Conservation (phyloP, 139 green algal genomes). For the Chlorella sp. region DNA sequence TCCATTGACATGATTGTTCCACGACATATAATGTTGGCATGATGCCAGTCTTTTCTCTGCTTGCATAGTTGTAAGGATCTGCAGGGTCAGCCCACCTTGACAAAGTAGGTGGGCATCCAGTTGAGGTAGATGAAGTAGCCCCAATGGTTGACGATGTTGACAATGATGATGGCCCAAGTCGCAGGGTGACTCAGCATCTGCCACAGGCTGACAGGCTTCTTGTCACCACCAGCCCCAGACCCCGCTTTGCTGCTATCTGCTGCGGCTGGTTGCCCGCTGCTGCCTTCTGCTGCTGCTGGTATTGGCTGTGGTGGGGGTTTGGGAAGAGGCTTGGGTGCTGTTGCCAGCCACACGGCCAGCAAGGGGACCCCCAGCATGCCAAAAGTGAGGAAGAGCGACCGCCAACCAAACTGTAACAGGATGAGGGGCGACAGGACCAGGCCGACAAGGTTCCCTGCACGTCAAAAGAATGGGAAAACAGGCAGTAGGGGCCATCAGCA, state of each 20-base stretch:
- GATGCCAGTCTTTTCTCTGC: no score
- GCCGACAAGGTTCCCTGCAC: slow-evolving; percentile 74
- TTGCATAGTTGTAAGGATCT: no score
- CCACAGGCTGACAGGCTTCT: neutral
- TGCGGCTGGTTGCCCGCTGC: no score
- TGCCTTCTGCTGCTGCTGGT: slow-evolving; percentile 14
- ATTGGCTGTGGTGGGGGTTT: no score
- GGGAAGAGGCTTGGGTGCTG: slow-evolving; percentile 38
- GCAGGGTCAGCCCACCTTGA: slow-evolving; percentile 25
- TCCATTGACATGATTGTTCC: no score
- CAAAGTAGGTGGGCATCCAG: slow-evolving; percentile 93
- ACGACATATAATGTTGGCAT: no score
- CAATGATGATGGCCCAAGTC: slow-evolving; percentile 80
- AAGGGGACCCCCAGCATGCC: slow-evolving; percentile 63
- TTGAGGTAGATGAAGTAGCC: slow-evolving; percentile 94
- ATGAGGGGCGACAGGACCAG: slow-evolving; percentile 75
- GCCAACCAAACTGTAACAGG: slow-evolving; percentile 65
- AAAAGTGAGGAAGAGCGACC: slow-evolving; percentile 74
- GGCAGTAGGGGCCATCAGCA: no score
- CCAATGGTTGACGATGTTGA: slow-evolving; percentile 84
- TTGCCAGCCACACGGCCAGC: slow-evolving; percentile 58
- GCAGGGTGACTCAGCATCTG: slow-evolving; percentile 53
- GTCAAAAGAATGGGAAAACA: no score
- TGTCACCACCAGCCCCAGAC: no score
- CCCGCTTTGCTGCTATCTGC: no score